Evolutionary conservation across 495 filamentous ascomycete genomes (phyloP), one percentile per base, ranked within the genome.

Genomic region (Beverwykella pulmonaria): DNA sequence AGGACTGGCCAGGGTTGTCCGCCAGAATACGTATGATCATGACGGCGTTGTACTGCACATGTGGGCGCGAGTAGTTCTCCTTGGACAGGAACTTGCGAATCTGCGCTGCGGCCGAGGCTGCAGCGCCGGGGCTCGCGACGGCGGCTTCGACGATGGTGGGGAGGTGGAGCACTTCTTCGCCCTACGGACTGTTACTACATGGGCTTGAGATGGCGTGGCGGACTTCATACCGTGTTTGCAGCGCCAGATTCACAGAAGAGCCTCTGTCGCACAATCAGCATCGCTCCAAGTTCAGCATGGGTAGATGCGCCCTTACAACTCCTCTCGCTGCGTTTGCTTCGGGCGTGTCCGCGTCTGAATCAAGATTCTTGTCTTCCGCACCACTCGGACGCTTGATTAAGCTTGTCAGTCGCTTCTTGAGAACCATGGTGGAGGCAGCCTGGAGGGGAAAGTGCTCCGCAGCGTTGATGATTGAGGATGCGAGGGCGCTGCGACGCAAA

Each of bases 11-110:
- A 0, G 94, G 94, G 75, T 99, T 97, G 75, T 98, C 93, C 59
- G 84, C 81, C 34, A 99, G 81, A 73, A 99, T 99, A 44, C 94
- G 88, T 59, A 93, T 84, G 53, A 99, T 82, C 95, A 98, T 99
- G 70, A 98, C 89, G 56, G 90, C 89, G 79, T 98, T 97, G 81
- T 96, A 97, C 78, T 98, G 94, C 41, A 87, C 84, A 62, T 90
- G 84, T 20, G 87, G 85, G 32, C 82, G 79, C 26, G 79, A 75
- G 66, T 76, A 80, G 74, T 88, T 83, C 49, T 93, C 89, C 44
- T 83, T 85, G 41, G 85, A 82, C 46, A 98, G 82, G 73, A 89
- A 92, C 72, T 92, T 93, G 73, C 91, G 88, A 73, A 98, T 90
- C 60, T 87, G 79, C 59, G 82, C 73, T 47, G 91, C 90, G 60